Evolutionary conservation across 2,329 filamentous ascomycete genomes (phyloP), one percentile per base, ranked within the genome.

Genomic region (Samsoniella hepiali): DNA sequence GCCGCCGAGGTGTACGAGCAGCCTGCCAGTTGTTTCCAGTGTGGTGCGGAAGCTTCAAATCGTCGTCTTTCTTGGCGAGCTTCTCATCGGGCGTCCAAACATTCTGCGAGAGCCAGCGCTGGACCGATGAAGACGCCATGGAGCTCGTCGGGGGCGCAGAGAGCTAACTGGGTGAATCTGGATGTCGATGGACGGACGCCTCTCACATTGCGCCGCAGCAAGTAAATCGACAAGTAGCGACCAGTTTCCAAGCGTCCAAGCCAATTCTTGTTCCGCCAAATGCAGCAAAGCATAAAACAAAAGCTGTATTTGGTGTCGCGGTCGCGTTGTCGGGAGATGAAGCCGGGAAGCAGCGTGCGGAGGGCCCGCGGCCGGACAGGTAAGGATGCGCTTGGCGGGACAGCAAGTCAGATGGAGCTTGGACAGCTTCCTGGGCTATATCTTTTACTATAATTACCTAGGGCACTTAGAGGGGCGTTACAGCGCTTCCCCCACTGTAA

Each of bases 21-120:
- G 72, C 66, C 63, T 77, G 74, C 81, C 81, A 83, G 31, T 66
- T 74, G 73, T 55, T 63, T 58, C 29, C 66, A 65, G 66, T 67
- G 71, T 64, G 68, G 66, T 66, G 65, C 65, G 63, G 63, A 22
- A 63, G 53, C 42, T 63, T 63, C 8, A 80, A 77, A 71, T 87
- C 84, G 71, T 87, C 84, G 71, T 86, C 79, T 74, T 85, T 87
- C 74, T 87, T 87, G 58, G 80, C 81, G 72, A 84, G 75, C 68
- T 84, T 82, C 68, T 84, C 83, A 67, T 85, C 80, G 69, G 76
- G 79, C 64, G 79, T 72, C 73, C 82, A 83, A 61, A 82, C 72
- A 64, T 77, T 73, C 55, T 72, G 70, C 62, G 69, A 64, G 55
- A 73, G 67, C 66, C 72, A 72, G 53, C 71, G 44, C 34, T 13